Conservation (phyloP, 768 basidiomycete species). For the Suillus hirtellus region DNA sequence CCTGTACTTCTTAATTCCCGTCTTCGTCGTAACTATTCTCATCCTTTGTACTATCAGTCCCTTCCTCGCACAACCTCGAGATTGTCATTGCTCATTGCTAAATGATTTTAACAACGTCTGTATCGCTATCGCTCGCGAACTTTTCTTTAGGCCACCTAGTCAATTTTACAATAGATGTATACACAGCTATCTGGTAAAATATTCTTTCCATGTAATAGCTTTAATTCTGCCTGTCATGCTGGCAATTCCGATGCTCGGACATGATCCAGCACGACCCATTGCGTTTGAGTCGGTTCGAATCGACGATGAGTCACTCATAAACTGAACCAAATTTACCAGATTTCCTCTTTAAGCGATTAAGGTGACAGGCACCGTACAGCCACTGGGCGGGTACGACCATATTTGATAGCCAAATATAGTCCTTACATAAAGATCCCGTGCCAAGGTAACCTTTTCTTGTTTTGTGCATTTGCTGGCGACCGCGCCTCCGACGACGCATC, state of each 20-base stretch:
- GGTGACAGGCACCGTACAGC: slow-evolving; percentile 30
- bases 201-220: slow-evolving; percentile 35
- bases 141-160: slow-evolving; percentile 24
- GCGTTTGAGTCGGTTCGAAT: slow-evolving; percentile 10
- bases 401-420: slow-evolving; percentile 4
- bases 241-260: slow-evolving; percentile 4
- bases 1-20: slow-evolving; percentile 17
- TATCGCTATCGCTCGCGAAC: slow-evolving; percentile 34
- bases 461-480: slow-evolving; percentile 6
- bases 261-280: background rate
- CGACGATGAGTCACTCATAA: slow-evolving; percentile 8
- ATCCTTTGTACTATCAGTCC: slow-evolving; percentile 23
- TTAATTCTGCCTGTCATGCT: slow-evolving; percentile 2
- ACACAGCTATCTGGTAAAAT: slow-evolving; percentile 18
- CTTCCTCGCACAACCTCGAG: slow-evolving; percentile 28
- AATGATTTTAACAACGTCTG: slow-evolving; percentile 29
- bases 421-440: background rate
- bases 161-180: slow-evolving; percentile 35
- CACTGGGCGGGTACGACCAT: slow-evolving; percentile 17
- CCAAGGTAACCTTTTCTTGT: slow-evolving; percentile 2
- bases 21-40: slow-evolving; percentile 17
- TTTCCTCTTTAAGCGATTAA: slow-evolving; percentile 30
- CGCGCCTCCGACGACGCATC: slow-evolving; percentile 6
- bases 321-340: slow-evolving; percentile 26
- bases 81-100: slow-evolving; percentile 27